Evolutionary conservation across 176 grass and related monocot genomes (phyloP), one percentile per base, ranked within the genome.

Genomic region (Oryza meyeriana): DNA sequence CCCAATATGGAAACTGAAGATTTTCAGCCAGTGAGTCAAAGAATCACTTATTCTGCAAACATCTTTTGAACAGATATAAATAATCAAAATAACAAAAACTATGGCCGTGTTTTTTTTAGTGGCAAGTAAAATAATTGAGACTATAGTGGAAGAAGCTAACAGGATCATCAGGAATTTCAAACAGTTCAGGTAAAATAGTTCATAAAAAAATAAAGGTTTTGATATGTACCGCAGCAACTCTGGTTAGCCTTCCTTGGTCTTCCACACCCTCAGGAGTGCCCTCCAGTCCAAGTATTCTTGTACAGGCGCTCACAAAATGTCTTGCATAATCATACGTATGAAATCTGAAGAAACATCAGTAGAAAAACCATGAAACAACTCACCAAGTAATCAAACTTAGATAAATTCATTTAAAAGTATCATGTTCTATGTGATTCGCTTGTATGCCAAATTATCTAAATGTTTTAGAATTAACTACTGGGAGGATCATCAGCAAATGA

Each of bases 1-100:
- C 85, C 97, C 97, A 82, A 99, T 99, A 88, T n/a, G 97, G 97
- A 99, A 99, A 99, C 97, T 99, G 89, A 85, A 85, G 80, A 93
- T 92, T 88, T 87, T 75, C 86, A 86, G 78, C 69, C 79, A 77
- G 47, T 81, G 72, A 92, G 85, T 75, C 74, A 79, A 86, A 87
- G 20, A 83, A 87, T 74, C 69, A 69, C 66, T 82, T 58, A 78
- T 52, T 86, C 79, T 8, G 68, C 18, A 79, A 61, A 78, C 12
- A 79, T 39, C n/a, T 66, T 78, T 74, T 36, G 67, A 13, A 48
- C 62, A 86, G 57, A 45, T 59, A 77, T 17, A 89, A 81, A 66
- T 61, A 47, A 85, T 81, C 16, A 72, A 62, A 64, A 75, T 31
- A 14, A 50, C 7, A 55, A 31, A 18, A 61, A 13, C 5, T 6